phyloP scores from a whole-genome alignment of 805 yeast species.

The Cyberlindnera japonica region DNA sequence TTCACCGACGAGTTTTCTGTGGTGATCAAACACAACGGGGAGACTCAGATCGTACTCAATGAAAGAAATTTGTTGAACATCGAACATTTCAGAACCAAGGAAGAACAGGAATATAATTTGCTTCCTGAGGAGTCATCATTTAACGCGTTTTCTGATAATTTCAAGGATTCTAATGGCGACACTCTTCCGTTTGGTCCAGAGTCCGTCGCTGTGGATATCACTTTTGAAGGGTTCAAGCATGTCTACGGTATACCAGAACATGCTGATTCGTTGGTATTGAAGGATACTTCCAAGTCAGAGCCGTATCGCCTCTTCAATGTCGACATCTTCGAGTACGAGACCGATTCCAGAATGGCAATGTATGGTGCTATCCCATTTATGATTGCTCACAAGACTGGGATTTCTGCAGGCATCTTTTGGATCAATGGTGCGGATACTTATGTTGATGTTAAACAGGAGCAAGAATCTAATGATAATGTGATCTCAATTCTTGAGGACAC shows the following conservation, averaged over 20 bases:
- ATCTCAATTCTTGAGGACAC: slow-evolving; percentile 25
- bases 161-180: slow-evolving; percentile 64
- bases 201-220: slow-evolving; percentile 75
- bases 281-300: slow-evolving; percentile 57
- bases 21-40: slow-evolving; percentile 42
- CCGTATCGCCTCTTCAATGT: slow-evolving; percentile 92
- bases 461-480: slow-evolving; percentile 16
- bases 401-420: slow-evolving; percentile 84
- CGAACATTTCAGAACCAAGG: slow-evolving; percentile 70
- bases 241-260: slow-evolving; percentile 98
- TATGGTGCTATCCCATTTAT: slow-evolving; percentile 92
- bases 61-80: slow-evolving; percentile 66
- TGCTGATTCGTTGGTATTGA: slow-evolving; percentile 72
- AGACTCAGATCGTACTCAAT: slow-evolving; percentile 55
- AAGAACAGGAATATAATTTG: slow-evolving; percentile 39
- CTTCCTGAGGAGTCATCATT: slow-evolving; percentile 58
- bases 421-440: slow-evolving; percentile 90
- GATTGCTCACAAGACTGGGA: slow-evolving; percentile 57
- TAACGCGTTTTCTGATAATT: slow-evolving; percentile 68
- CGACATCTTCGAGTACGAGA: slow-evolving; percentile 91
- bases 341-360: slow-evolving; percentile 82
- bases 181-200: slow-evolving; percentile 82
- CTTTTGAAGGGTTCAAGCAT: slow-evolving; percentile 54
- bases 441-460: slow-evolving; percentile 57
- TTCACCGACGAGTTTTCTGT: slow-evolving; percentile 47